Evolutionary conservation across 768 basidiomycete species (phyloP).

Genomic region (Chalciporus sphaerocephalus): DNA sequence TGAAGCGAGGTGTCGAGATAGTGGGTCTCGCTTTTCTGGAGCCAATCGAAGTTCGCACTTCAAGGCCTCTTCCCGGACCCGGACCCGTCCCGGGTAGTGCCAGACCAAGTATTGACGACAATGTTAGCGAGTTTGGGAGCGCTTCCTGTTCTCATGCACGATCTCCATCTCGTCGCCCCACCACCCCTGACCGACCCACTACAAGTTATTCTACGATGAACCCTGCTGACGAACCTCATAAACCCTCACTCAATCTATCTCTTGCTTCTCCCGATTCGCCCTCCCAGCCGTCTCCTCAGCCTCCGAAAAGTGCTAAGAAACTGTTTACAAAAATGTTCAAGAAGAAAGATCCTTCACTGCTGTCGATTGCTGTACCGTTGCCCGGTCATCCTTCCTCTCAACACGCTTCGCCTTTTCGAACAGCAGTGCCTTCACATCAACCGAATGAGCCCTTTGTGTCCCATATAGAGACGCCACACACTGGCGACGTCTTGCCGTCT

Average conservation of each 20-base stretch:
- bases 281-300: constrained; percentile 10
- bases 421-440: background rate
- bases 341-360: constrained; percentile 36
- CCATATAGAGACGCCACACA: constrained; percentile 5
- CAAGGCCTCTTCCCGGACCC: constrained; percentile 9
- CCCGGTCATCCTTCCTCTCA: constrained; percentile 21
- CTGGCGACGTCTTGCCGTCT: constrained; percentile 13
- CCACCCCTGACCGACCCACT: constrained; percentile 8
- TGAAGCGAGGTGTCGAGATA: constrained; percentile 68
- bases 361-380: constrained; percentile 23
- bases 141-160: background rate
- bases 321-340: constrained; percentile 73
- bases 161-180: constrained; percentile 7
- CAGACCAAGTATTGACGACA: constrained; percentile 30
- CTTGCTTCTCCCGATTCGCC: constrained; percentile 13
- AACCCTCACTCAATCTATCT: constrained; percentile 16
- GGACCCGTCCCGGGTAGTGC: constrained; percentile 15
- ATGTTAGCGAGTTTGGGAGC: constrained; percentile 20
- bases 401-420: constrained; percentile 14
- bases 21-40: constrained; percentile 76
- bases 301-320: constrained; percentile 47
- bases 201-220: constrained; percentile 1
- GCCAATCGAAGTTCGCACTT: constrained; percentile 67
- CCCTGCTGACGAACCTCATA: background rate
- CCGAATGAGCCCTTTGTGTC: constrained; percentile 18